These are phyloP conservation scores for Scutellaria galericulata DNA, from an alignment of 257 asterid species.

Conservation along the genomic window DNA sequence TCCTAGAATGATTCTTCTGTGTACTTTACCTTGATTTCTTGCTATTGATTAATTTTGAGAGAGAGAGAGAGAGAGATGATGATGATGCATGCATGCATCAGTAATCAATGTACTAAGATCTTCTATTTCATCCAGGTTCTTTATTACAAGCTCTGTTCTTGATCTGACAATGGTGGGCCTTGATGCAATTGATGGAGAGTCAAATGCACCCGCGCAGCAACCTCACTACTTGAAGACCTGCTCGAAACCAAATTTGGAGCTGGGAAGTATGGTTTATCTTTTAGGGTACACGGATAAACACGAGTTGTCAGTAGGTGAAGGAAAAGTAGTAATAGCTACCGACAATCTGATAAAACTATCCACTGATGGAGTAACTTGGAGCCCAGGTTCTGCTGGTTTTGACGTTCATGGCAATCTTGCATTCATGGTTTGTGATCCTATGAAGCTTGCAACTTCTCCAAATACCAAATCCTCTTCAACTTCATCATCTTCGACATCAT, in stretches of 20 bases:
- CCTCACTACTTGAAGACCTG: constrained; percentile 77
- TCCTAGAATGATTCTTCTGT: constrained; percentile 1
- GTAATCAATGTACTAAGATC: constrained; percentile 21
- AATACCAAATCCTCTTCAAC: constrained; percentile 77
- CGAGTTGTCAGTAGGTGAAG: constrained; percentile 87
- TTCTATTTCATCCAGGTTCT: constrained; percentile 68
- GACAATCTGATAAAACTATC: constrained; percentile 93
- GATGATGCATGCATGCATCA: neutral
- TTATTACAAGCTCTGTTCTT: constrained; percentile 90
- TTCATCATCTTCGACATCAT: constrained; percentile 82
- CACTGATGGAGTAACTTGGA: constrained; percentile 83
- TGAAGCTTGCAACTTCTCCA: constrained; percentile 97
- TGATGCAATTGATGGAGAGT: constrained; percentile 81
- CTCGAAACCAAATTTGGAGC: constrained; percentile 79
- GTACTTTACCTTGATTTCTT: constrained; percentile 2
- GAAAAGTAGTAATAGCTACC: constrained; percentile 93
- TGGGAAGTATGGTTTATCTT: constrained; percentile 80
- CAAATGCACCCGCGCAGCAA: constrained; percentile 61
- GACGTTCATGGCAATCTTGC: constrained; percentile 92
- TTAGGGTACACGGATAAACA: constrained; percentile 73
- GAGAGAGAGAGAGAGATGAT: neutral
- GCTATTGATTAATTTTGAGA: neutral
- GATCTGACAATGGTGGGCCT: constrained; percentile 97
- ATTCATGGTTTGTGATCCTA: constrained; percentile 98
- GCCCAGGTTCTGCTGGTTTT: constrained; percentile 97